Conservation (phyloP, 2,329 filamentous ascomycete species). For the Diaporthe destruens region DNA sequence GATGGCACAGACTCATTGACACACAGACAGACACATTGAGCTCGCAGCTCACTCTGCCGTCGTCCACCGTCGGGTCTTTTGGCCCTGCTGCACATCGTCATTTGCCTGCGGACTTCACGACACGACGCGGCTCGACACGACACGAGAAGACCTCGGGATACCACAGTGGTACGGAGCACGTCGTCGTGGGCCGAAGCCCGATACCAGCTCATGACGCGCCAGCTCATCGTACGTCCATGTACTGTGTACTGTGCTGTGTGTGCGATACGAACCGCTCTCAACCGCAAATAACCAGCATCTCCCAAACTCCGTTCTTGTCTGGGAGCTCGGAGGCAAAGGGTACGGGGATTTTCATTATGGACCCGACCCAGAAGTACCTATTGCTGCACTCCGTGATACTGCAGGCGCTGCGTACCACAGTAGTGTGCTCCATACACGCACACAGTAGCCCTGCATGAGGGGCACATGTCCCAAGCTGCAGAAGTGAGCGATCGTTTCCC, state of each 20-base stretch:
- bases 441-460: not conserved
- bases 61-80: conserved; percentile 23
- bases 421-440: not conserved
- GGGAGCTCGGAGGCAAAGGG: not conserved
- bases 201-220: conserved; percentile 1
- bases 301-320: too few species aligned
- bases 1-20: not conserved
- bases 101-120: conserved; percentile 26
- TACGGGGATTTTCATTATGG: conserved; percentile 9
- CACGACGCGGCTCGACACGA: not conserved
- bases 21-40: not conserved
- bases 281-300: conserved; percentile 8
- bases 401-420: conserved; percentile 20
- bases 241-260: too few species aligned
- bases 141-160: conserved; percentile 18
- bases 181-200: not conserved
- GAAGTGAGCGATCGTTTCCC: conserved; percentile 18
- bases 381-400: not conserved
- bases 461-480: conserved; percentile 11
- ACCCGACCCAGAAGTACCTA: not conserved
- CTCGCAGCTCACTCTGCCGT: not conserved
- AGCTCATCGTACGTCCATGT: not conserved
- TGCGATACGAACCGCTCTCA: not conserved
- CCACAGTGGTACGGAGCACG: too few species aligned
- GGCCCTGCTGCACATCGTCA: conserved; percentile 26